phyloP scores from a whole-genome alignment of 331 rosid genomes.

The Pyrus hybrid region DNA sequence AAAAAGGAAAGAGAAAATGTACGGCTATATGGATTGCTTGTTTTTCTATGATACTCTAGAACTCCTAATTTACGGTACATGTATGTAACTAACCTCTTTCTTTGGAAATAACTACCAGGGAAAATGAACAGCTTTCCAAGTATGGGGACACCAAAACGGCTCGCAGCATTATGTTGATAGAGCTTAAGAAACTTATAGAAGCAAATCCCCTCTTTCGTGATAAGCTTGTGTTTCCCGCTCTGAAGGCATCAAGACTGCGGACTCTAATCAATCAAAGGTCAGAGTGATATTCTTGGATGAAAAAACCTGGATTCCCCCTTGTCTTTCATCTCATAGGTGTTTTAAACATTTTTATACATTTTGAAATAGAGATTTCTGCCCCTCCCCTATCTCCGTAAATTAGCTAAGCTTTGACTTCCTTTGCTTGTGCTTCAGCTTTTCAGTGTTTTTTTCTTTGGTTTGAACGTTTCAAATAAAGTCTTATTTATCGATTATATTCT shows the following conservation, averaged over 20 bases:
- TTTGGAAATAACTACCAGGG: constrained; percentile 42
- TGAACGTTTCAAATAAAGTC: neutral
- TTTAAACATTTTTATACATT: neutral
- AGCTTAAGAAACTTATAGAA: constrained; percentile 75
- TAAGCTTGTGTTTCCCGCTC: constrained; percentile 64
- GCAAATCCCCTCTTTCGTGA: constrained; percentile 84
- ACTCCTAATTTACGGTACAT: neutral
- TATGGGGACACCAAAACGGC: constrained; percentile 86
- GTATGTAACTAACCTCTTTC: neutral
- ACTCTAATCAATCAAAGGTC: constrained; percentile 89
- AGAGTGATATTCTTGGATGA: constrained; percentile 7
- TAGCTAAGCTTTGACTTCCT: neutral
- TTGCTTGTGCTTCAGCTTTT: neutral
- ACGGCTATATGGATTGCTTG: neutral
- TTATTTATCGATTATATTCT: neutral
- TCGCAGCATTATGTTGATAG: constrained; percentile 75
- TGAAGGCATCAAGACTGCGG: constrained; percentile 68
- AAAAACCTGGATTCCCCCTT: neutral
- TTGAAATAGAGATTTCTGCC: neutral
- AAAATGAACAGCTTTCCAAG: constrained; percentile 77
- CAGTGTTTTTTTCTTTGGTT: neutral
- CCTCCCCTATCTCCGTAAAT: neutral
- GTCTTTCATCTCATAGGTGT: neutral
- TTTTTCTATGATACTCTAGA: neutral
- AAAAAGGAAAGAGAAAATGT: neutral